Evolutionary conservation across 192 early-diverging fungal species (phyloP).

Genomic region (Entrophospora sp.): DNA sequence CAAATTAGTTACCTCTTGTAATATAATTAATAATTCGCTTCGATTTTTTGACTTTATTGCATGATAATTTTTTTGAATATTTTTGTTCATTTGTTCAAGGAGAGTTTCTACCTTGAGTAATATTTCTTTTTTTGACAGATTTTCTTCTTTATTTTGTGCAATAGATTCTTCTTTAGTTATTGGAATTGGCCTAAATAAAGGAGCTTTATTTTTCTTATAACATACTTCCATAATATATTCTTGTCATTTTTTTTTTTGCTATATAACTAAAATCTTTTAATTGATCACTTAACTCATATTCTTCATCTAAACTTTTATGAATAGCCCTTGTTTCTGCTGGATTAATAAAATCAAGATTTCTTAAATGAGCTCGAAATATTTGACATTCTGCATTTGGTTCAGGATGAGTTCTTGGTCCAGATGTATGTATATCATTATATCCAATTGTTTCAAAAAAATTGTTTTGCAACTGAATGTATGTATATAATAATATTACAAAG

Average conservation of each 20-base stretch:
- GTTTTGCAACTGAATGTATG: neutral
- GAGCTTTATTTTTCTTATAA: neutral
- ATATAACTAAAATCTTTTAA: neutral
- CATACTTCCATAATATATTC: neutral
- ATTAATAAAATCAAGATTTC: too few relatives aligned
- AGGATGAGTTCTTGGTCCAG: neutral
- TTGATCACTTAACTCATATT: neutral
- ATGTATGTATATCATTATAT: neutral
- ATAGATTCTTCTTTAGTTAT: neutral
- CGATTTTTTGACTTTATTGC: neutral
- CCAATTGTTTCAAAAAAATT: neutral
- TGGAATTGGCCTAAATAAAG: neutral
- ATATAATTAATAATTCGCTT: conserved; percentile 1
- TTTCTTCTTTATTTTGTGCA: neutral
- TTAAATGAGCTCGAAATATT: neutral
- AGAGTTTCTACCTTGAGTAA: neutral
- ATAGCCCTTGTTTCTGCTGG: too few relatives aligned
- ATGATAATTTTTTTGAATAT: neutral
- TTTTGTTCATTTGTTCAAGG: neutral
- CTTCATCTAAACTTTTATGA: neutral
- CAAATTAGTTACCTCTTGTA: neutral
- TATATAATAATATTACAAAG: neutral
- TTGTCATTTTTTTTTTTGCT: neutral
- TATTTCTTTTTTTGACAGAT: neutral
- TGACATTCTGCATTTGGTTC: neutral